Conservation (phyloP, 2,329 filamentous ascomycete species). For the Beauveria medogensis region DNA sequence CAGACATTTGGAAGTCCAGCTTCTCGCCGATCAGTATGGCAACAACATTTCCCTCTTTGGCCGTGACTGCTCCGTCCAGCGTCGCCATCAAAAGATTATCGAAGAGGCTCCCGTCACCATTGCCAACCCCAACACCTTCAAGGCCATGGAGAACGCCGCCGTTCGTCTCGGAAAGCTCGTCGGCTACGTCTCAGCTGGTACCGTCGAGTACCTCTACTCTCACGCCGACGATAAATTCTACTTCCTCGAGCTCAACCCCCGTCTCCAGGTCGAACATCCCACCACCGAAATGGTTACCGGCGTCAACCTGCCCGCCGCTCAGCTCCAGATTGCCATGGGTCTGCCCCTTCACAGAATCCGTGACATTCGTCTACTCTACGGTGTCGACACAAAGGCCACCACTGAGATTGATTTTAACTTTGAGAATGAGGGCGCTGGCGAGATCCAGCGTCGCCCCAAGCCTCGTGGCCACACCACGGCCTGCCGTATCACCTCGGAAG, state of each 20-base stretch:
- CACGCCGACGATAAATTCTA: constrained; percentile 98
- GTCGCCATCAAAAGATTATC: constrained; percentile 98
- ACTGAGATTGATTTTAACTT: constrained; percentile 96
- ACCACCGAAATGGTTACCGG: constrained; percentile 99
- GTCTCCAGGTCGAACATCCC: constrained; percentile 98
- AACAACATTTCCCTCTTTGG: constrained; percentile 99
- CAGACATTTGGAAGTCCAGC: constrained; percentile 91
- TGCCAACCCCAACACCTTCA: constrained; percentile 81
- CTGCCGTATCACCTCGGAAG: constrained; percentile 97
- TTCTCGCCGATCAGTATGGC: constrained; percentile 96
- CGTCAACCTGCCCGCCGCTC: constrained; percentile 92
- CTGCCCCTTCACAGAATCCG: constrained; percentile 89
- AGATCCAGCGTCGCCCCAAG: constrained; percentile 79
- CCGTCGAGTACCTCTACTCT: constrained; percentile 97
- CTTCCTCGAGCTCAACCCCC: constrained; percentile 96
- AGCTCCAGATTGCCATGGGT: constrained; percentile 99
- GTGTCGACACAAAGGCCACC: constrained; percentile 79
- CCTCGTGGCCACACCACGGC: constrained; percentile 97
- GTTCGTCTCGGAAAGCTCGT: constrained; percentile 90
- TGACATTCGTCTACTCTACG: constrained; percentile 93
- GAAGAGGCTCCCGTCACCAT: constrained; percentile 98
- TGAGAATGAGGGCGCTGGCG: constrained; percentile 71
- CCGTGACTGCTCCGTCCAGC: constrained; percentile 96
- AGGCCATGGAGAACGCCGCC: constrained; percentile 91
- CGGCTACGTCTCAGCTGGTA: constrained; percentile 97